These are phyloP conservation scores for Arxiozyma telluris DNA, from an alignment of 1,139 yeast species.

Conservation along the genomic window DNA sequence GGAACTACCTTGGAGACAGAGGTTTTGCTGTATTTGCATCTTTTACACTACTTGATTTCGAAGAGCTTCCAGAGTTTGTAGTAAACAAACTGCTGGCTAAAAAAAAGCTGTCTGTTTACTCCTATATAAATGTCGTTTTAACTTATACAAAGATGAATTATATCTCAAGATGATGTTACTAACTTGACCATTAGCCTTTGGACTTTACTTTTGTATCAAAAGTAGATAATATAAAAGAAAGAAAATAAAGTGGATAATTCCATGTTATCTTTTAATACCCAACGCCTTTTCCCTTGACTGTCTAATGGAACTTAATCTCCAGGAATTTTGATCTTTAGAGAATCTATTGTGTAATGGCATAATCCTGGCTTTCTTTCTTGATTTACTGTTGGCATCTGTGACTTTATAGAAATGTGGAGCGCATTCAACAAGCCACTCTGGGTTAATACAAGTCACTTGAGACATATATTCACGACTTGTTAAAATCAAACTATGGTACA, in stretches of 20 bases:
- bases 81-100: not conserved
- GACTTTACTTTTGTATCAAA: not conserved
- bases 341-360: slow-evolving; percentile 55
- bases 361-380: slow-evolving; percentile 41
- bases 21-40: not conserved
- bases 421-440: slow-evolving; percentile 72
- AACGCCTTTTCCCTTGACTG: slow-evolving; percentile 27
- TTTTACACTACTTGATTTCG: not conserved
- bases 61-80: not conserved
- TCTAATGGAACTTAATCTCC: slow-evolving; percentile 42
- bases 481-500: slow-evolving; percentile 73
- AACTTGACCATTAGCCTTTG: not conserved
- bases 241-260: not conserved
- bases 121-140: too few species aligned
- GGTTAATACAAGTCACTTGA: slow-evolving; percentile 70
- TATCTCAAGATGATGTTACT: not conserved
- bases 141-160: too few species aligned
- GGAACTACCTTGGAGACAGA: not conserved
- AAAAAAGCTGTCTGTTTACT: too few species aligned
- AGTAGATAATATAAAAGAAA: not conserved
- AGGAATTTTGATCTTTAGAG: slow-evolving; percentile 44
- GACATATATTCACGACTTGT: slow-evolving; percentile 92
- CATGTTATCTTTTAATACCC: slow-evolving; percentile 21
- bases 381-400: slow-evolving; percentile 36
- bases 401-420: slow-evolving; percentile 83